phyloP scores from a whole-genome alignment of 2,329 filamentous ascomycete genomes.

The Pseudogymnoascus sp. region DNA sequence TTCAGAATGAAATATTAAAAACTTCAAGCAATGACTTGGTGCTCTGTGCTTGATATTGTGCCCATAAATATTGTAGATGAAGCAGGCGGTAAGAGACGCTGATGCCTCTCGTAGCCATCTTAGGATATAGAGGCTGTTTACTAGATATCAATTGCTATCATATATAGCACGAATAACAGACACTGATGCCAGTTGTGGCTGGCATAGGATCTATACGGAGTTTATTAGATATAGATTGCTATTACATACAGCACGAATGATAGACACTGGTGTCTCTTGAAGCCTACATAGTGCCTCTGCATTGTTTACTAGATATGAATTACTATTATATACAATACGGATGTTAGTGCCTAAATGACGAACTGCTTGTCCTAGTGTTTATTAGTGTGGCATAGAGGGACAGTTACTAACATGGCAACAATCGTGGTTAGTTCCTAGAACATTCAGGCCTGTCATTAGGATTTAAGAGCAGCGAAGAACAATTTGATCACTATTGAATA shows the following conservation, averaged over 20 bases:
- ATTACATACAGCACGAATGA: background rate
- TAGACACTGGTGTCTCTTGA: background rate
- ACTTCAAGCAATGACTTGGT: background rate
- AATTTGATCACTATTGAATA: background rate
- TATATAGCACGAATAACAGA: no score
- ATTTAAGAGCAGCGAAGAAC: background rate
- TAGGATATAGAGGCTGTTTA: no score
- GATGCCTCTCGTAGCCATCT: background rate
- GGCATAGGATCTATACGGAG: background rate
- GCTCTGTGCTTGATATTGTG: background rate
- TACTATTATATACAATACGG: background rate
- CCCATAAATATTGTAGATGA: background rate
- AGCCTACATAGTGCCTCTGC: background rate
- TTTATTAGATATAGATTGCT: background rate
- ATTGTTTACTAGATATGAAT: background rate
- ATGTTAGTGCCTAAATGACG: background rate
- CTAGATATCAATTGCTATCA: no score
- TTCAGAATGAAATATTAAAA: constrained; percentile 5
- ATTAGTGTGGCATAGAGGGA: background rate
- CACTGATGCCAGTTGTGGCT: background rate
- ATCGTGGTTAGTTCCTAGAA: background rate
- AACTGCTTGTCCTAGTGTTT: background rate
- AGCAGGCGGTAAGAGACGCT: background rate
- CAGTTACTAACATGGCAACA: background rate
- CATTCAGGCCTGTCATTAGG: background rate